A percentile compares a stretch with the other conserved stretches of the same genome.
Evolutionary conservation across 106 monocot species (phyloP).

Genomic region (Platanthera zijinensis): DNA sequence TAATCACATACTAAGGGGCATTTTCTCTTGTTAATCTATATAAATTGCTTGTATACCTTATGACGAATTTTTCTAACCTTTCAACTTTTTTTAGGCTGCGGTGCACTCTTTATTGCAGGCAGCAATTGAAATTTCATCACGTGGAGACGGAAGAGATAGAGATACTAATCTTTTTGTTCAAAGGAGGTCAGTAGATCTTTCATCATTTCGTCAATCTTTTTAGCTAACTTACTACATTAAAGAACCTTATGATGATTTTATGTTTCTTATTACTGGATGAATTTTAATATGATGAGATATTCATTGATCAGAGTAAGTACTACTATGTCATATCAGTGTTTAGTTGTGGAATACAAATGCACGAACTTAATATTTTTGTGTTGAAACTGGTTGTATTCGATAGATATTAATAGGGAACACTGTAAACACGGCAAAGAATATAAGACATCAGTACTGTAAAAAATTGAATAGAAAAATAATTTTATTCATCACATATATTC

Average conservation of each 20-base stretch:
- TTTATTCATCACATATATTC: no score
- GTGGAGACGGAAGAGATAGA: slow-evolving; percentile 67
- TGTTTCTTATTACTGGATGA: neutral
- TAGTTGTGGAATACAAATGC: no score
- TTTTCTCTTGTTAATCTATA: slow-evolving; percentile 5
- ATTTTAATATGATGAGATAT: neutral
- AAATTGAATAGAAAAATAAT: no score
- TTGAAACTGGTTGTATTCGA: no score
- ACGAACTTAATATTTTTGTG: no score
- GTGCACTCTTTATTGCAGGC: slow-evolving; percentile 76
- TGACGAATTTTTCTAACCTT: neutral
- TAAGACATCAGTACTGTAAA: no score
- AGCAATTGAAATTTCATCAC: slow-evolving; percentile 66
- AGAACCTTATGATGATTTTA: neutral
- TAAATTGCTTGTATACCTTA: slow-evolving; percentile 1
- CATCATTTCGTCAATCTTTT: neutral
- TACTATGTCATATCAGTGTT: neutral
- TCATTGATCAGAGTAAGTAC: neutral
- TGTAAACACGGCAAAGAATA: no score
- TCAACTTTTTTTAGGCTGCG: slow-evolving; percentile 50
- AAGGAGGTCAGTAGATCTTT: slow-evolving; percentile 48
- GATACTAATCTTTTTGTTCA: slow-evolving; percentile 69
- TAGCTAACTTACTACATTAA: neutral
- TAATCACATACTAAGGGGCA: neutral
- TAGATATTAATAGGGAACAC: no score